Base-by-base conservation (phyloP, 306 rosid genomes). In the Sicyos baderoa region DNA sequence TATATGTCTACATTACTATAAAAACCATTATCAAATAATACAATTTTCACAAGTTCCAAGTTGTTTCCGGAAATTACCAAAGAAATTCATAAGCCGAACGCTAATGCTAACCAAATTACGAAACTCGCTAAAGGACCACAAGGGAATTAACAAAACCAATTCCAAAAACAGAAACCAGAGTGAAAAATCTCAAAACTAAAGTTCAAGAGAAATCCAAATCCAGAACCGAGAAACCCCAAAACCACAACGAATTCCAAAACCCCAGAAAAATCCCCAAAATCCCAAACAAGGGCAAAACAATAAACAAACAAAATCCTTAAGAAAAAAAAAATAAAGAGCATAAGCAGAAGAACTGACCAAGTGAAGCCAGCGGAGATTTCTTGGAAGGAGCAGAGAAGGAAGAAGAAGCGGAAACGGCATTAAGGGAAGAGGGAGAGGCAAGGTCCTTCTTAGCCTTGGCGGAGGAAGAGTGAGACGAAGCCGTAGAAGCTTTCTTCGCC, bases 401-500 rank as follows among this genome's bases (percentile, higher is more conserved):
- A 35, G 42, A 35, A 17, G 89, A 80, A 68, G 79, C 54, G 44
- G 82, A 64, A 6, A 77, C 66, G 63, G 71, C 50, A 64, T 27
- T 32, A 16, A 71, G 53, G 50, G 52, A 57, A 52, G 61, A 56
- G 47, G 52, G 25, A 47, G 61, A 56, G 40, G 56, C 64, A 44
- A 74, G 82, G 59, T 72, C 77, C 76, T 83, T 86, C 71, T 79
- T 90, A 6, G 77, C 90, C 71, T 60, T 83, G 19, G 85, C 0
- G 42, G 42, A 60, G 9, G 79, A 82, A 53, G 91, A 76, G 70
- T 85, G 81, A 81, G 91, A 86, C 75, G 94, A 87, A 69, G 96
- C 61, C 67, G 97, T 81, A 13, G 88, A 83, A 12, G 96, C 89
- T 79, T 87, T 91, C 84, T 87, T 91, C 0, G 97, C 97, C 15